These are phyloP conservation scores for Funneliformis caledonium DNA, from an alignment of 371 early-diverging fungal genomes.

Conservation along the genomic window DNA sequence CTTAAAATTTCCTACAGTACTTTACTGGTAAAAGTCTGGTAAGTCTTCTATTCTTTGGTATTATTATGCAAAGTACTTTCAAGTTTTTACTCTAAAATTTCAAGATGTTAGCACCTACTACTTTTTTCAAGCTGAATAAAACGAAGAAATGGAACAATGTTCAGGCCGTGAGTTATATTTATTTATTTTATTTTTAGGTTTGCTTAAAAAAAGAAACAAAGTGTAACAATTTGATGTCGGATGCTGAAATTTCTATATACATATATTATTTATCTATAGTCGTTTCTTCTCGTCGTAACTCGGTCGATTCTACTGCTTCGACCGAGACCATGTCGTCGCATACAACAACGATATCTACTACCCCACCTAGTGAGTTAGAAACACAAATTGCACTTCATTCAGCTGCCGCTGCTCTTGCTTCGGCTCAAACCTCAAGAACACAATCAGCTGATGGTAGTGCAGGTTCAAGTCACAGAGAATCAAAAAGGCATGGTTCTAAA, in stretches of 20 bases:
- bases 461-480: conserved; percentile 7
- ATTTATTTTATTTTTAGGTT: not conserved
- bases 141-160: conserved; percentile 2
- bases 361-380: conserved; percentile 31
- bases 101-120: conserved; percentile 6
- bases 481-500: conserved; percentile 26
- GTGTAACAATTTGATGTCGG: not conserved
- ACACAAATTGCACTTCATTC: conserved; percentile 12
- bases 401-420: not conserved
- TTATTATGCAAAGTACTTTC: conserved; percentile 6
- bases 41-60: conserved; percentile 7
- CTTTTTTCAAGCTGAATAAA: conserved; percentile 14
- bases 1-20: not conserved
- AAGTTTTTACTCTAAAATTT: not conserved
- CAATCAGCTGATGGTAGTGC: not conserved
- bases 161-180: conserved; percentile 7
- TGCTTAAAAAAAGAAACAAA: not conserved
- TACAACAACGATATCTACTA: conserved; percentile 31
- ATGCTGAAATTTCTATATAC: not conserved
- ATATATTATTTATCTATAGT: not conserved
- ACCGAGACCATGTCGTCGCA: conserved; percentile 35
- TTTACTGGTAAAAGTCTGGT: conserved; percentile 18
- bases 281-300: conserved; percentile 27
- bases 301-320: conserved; percentile 17
- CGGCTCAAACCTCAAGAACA: conserved; percentile 8